phyloP scores from a whole-genome alignment of 208 protist species.

The Trypanosoma brucei region DNA sequence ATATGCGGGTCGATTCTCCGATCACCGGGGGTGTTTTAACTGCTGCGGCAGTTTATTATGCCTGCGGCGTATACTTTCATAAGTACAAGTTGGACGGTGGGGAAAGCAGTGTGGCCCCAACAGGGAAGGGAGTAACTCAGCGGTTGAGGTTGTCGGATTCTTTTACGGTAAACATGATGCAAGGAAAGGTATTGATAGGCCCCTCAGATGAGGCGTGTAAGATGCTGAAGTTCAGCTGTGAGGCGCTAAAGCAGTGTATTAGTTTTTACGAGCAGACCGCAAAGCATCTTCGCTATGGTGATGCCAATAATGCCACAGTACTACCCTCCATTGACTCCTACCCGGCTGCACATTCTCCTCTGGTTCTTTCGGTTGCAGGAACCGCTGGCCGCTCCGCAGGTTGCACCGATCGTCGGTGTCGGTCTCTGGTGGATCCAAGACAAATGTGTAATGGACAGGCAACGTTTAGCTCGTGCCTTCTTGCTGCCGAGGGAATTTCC shows the following conservation, averaged over 20 bases:
- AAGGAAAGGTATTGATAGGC: not conserved
- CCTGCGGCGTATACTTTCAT: conserved; percentile 4
- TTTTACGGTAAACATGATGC: too few relatives aligned
- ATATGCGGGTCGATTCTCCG: conserved; percentile 1
- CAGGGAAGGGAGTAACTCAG: too few relatives aligned
- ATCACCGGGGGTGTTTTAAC: conserved; percentile 2
- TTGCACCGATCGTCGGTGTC: not conserved
- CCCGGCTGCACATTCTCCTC: not conserved
- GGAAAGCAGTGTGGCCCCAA: not conserved
- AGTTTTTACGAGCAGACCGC: conserved; percentile 3
- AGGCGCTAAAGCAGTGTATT: conserved; percentile 11
- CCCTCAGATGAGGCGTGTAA: not conserved
- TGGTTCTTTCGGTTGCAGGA: not conserved
- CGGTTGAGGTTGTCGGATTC: too few relatives aligned
- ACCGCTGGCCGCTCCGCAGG: not conserved
- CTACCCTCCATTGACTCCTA: not conserved
- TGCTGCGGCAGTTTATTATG: conserved; percentile 16
- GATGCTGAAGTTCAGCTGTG: conserved; percentile 5
- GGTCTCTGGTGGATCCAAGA: not conserved
- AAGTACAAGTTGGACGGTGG: not conserved
- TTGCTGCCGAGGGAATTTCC: conserved; percentile 42
- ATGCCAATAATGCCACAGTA: not conserved
- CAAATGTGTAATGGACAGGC: not conserved
- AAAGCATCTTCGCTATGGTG: not conserved
- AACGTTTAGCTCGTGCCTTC: conserved; percentile 22